Evolutionary conservation across 352 stramenopile genomes (phyloP).

Genomic region (Phytopythium vexans): DNA sequence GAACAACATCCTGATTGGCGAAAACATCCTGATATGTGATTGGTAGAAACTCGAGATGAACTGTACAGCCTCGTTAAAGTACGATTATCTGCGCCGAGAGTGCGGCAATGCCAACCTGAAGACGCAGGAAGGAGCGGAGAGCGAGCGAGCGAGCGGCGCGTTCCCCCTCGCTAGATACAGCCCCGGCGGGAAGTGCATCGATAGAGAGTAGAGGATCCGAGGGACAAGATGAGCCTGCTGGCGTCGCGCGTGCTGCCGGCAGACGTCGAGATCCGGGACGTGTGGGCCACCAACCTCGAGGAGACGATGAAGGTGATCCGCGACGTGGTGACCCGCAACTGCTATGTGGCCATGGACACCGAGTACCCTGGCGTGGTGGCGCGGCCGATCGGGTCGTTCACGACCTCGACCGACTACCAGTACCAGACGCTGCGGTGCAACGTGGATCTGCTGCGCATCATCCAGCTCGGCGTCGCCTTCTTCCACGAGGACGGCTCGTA

Average conservation of each 20-base stretch:
- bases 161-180: neutral
- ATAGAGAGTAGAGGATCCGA: neutral
- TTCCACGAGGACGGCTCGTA: constrained; percentile 95
- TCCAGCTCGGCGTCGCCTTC: constrained; percentile 98
- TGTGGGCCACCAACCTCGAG: constrained; percentile 93
- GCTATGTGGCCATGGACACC: constrained; percentile 99
- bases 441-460: constrained; percentile 98
- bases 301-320: constrained; percentile 96
- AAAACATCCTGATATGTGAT: neutral
- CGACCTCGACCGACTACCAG: constrained; percentile 96
- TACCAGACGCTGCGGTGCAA: constrained; percentile 99
- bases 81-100: neutral
- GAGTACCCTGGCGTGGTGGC: constrained; percentile 99
- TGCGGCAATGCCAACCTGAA: neutral
- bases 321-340: constrained; percentile 94
- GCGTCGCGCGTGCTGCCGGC: constrained; percentile 52
- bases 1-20: too few species aligned
- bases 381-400: constrained; percentile 95
- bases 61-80: constrained; percentile 1
- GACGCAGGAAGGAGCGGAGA: constrained; percentile 1
- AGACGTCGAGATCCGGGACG: constrained; percentile 92
- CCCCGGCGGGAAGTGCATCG: neutral
- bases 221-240: constrained; percentile 21
- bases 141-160: neutral
- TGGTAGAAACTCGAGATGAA: neutral